A percentile compares a stretch with the other conserved stretches of the same genome.
These are phyloP conservation scores for Extremus antarcticus DNA, from an alignment of 495 filamentous ascomycete genomes.

Conservation along the genomic window DNA sequence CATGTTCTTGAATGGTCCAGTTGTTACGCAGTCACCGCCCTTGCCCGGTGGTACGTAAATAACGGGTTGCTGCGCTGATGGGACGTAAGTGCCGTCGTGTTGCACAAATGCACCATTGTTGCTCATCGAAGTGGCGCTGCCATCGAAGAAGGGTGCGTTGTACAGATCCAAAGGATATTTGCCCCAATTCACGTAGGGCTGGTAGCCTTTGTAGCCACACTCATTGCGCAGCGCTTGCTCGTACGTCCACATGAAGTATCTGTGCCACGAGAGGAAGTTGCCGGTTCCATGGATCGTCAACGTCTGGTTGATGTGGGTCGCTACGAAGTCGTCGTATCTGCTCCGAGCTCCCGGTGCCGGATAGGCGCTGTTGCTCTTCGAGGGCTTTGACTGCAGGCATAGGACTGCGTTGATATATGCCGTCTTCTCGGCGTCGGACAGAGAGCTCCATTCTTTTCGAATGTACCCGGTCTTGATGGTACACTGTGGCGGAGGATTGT, in stretches of 20 bases:
- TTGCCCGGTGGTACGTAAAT: slow-evolving; percentile 24
- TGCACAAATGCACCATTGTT: slow-evolving; percentile 39
- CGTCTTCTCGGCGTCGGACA: slow-evolving; percentile 39
- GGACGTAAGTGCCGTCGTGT: slow-evolving; percentile 10
- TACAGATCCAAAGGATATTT: slow-evolving; percentile 28
- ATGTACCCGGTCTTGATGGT: slow-evolving; percentile 20
- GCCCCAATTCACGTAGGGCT: slow-evolving; percentile 32
- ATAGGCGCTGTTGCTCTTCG: slow-evolving; percentile 33
- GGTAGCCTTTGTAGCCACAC: slow-evolving; percentile 53
- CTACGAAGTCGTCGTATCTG: slow-evolving; percentile 63
- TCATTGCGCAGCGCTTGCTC: slow-evolving; percentile 59
- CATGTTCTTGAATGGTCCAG: slow-evolving; percentile 26
- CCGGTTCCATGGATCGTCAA: slow-evolving; percentile 51
- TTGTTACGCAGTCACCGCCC: slow-evolving; percentile 28
- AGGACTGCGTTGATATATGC: slow-evolving; percentile 53
- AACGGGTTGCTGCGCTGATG: slow-evolving; percentile 14
- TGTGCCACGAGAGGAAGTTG: slow-evolving; percentile 60
- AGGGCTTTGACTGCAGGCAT: slow-evolving; percentile 46
- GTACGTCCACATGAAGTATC: slow-evolving; percentile 52
- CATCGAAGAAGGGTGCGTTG: slow-evolving; percentile 38
- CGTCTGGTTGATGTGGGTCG: slow-evolving; percentile 56
- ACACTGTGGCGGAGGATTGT: slow-evolving; percentile 21
- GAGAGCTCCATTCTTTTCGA: slow-evolving; percentile 28
- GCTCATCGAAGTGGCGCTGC: slow-evolving; percentile 33
- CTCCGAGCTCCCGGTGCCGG: slow-evolving; percentile 40